Percentiles rank a stretch among this genome's conserved stretches.
phyloP scores from a whole-genome alignment of 352 stramenopile species.

The Pythium guiyangense region DNA sequence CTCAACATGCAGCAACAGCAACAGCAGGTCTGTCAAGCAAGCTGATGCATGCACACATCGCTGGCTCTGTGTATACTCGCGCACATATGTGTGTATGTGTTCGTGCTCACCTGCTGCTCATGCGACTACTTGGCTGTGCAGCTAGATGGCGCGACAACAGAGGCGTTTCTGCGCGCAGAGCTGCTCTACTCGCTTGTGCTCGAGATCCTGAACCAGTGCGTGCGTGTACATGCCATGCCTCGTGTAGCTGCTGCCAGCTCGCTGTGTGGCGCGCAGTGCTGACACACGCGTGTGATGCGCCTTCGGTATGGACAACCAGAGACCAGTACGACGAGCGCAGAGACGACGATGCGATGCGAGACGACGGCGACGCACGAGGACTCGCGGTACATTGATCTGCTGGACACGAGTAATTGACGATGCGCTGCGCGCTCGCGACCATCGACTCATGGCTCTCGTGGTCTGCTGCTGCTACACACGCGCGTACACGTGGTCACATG shows the following conservation, averaged over 20 bases:
- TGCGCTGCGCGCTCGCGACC: neutral
- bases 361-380: conserved; percentile 8
- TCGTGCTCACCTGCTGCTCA: no score
- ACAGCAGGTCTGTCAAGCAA: no score
- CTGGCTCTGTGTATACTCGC: no score
- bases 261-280: neutral
- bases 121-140: neutral
- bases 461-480: neutral
- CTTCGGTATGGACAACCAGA: neutral
- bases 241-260: neutral
- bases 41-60: no score
- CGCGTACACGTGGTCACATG: no score
- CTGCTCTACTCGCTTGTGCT: conserved; percentile 28
- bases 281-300: neutral
- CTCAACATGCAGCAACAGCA: no score
- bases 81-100: no score
- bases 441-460: neutral
- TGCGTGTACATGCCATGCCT: neutral
- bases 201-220: conserved; percentile 22
- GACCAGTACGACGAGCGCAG: neutral
- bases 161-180: conserved; percentile 28
- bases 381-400: conserved; percentile 3
- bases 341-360: neutral
- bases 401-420: no score
- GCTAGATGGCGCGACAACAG: conserved; percentile 11